These are phyloP conservation scores for Paecilomyces niveus DNA, from an alignment of 2,329 filamentous ascomycete genomes.

Conservation along the genomic window DNA sequence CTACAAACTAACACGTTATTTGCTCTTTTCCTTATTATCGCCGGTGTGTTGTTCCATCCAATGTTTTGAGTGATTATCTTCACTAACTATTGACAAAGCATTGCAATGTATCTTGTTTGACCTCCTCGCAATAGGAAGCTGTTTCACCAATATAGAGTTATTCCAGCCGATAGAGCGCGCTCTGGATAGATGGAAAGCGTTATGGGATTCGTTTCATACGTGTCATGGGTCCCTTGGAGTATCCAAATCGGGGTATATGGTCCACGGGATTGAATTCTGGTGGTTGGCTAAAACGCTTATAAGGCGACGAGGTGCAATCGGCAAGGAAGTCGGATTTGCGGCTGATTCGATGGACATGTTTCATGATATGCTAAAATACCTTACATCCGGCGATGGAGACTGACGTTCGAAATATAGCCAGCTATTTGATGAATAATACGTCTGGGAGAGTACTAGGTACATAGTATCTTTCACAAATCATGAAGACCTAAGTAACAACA, in stretches of 20 bases:
- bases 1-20: not conserved
- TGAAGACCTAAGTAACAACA: no score
- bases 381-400: not conserved
- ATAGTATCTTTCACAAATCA: no score
- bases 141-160: not conserved
- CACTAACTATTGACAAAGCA: not conserved
- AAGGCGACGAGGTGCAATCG: not conserved
- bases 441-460: no score
- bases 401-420: not conserved
- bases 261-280: not conserved
- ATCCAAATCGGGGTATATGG: not conserved
- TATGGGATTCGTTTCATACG: not conserved
- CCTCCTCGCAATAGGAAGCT: not conserved
- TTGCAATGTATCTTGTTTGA: not conserved
- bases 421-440: no score
- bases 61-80: not conserved
- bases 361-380: not conserved
- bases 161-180: not conserved
- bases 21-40: not conserved
- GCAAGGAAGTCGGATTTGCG: not conserved
- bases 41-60: not conserved
- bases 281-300: not conserved
- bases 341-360: not conserved
- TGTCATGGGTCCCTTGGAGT: not conserved
- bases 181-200: not conserved